phyloP scores from a whole-genome alignment of 164 flowering plant genomes.

The Saururus chinensis region DNA sequence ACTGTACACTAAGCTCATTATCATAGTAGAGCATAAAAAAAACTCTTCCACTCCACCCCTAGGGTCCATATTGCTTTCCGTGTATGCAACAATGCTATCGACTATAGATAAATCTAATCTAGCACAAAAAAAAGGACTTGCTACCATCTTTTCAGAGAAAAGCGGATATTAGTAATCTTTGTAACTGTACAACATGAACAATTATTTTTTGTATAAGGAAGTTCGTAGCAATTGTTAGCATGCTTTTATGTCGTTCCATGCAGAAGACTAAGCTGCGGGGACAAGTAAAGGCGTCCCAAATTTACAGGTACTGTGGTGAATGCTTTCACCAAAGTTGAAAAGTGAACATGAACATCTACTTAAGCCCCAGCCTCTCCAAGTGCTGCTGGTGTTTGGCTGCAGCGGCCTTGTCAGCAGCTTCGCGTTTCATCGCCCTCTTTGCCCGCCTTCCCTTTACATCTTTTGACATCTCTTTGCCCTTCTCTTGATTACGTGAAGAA shows the following conservation, averaged over 20 bases:
- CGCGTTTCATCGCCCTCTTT: slow-evolving; percentile 77
- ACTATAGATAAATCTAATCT: too few species aligned
- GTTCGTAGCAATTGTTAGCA: not conserved
- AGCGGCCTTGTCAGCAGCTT: slow-evolving; percentile 83
- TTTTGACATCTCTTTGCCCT: slow-evolving; percentile 22
- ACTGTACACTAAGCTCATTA: too few species aligned
- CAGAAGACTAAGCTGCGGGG: too few species aligned
- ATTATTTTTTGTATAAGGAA: not conserved
- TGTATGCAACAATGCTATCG: too few species aligned
- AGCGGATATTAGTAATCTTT: too few species aligned
- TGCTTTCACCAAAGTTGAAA: too few species aligned
- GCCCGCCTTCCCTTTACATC: slow-evolving; percentile 51
- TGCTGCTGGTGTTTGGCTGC: slow-evolving; percentile 59
- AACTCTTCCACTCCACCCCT: too few species aligned
- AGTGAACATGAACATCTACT: too few species aligned
- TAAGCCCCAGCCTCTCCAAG: slow-evolving; percentile 14
- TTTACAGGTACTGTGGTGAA: too few species aligned
- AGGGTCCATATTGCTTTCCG: too few species aligned
- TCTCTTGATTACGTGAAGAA: slow-evolving; percentile 39
- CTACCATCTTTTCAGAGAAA: not conserved
- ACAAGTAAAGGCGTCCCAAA: too few species aligned
- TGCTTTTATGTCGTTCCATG: not conserved
- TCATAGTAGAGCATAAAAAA: too few species aligned
- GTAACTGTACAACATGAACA: not conserved
- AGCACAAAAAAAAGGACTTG: not conserved